Evolutionary conservation across 495 filamentous ascomycete species (phyloP).

Genomic region (Penicillium manginii): DNA sequence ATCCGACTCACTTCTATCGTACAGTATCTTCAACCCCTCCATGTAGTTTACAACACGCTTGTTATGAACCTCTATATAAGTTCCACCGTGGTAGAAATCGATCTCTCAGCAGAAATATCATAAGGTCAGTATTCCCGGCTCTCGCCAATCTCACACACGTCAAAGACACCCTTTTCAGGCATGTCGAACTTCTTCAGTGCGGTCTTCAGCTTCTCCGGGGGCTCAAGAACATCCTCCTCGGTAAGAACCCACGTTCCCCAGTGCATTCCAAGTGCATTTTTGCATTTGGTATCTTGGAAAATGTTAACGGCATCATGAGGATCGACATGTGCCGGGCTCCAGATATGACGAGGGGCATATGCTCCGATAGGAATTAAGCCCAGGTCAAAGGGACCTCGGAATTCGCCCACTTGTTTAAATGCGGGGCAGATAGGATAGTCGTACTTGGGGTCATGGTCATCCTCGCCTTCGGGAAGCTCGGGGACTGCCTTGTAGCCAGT

Average conservation of each 20-base stretch:
- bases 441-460: slow-evolving; percentile 75
- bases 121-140: slow-evolving; percentile 67
- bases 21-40: not conserved
- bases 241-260: slow-evolving; percentile 95
- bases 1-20: not conserved
- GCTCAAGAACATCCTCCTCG: slow-evolving; percentile 82
- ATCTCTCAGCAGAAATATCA: not conserved
- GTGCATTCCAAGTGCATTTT: slow-evolving; percentile 84
- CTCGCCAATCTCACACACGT: slow-evolving; percentile 86
- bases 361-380: slow-evolving; percentile 95
- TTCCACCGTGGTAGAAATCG: not conserved
- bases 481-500: slow-evolving; percentile 86
- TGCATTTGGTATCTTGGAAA: slow-evolving; percentile 84
- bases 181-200: slow-evolving; percentile 74
- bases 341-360: slow-evolving; percentile 77
- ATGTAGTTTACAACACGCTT: not conserved
- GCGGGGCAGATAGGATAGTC: slow-evolving; percentile 79
- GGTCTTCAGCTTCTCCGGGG: slow-evolving; percentile 72
- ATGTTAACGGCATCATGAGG: slow-evolving; percentile 90
- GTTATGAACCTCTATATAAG: not conserved
- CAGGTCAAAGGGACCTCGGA: slow-evolving; percentile 86
- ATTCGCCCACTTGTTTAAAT: slow-evolving; percentile 83
- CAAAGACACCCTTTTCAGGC: slow-evolving; percentile 80
- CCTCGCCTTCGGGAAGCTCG: slow-evolving; percentile 61
- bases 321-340: slow-evolving; percentile 83